Conservation (phyloP, 75 land plant genomes). For the Pinus albicaulis region DNA sequence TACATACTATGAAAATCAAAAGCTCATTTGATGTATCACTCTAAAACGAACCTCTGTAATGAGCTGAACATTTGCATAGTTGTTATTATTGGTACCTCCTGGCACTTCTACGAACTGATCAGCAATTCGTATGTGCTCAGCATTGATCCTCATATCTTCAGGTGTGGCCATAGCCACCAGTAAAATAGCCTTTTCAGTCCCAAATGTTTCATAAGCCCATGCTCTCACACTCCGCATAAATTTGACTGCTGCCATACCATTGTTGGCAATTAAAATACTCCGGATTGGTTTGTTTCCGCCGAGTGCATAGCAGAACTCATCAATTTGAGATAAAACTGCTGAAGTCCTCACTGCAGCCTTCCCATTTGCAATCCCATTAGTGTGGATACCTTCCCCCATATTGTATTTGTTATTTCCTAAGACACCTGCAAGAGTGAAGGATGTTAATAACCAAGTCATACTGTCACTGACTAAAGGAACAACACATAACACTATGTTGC, state of each 20-base stretch:
- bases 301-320: conserved; percentile 81
- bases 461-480: conserved; percentile 3
- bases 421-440: background rate
- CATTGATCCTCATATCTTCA: conserved; percentile 98
- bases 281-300: conserved; percentile 84
- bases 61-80: conserved; percentile 99
- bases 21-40: background rate
- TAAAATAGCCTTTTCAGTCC: conserved; percentile 86
- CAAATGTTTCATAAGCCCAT: conserved; percentile 98
- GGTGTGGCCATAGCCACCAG: conserved; percentile 99
- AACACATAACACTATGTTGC: background rate
- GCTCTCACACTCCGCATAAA: conserved; percentile 90
- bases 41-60: conserved; percentile 77
- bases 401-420: background rate
- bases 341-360: conserved; percentile 33
- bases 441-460: background rate
- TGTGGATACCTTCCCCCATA: conserved; percentile 33
- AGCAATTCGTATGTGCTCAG: conserved; percentile 98
- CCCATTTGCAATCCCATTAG: conserved; percentile 54
- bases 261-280: conserved; percentile 92
- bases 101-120: conserved; percentile 99
- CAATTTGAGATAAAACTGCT: conserved; percentile 54
- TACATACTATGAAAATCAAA: background rate
- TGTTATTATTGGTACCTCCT: conserved; percentile 99
- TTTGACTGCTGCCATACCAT: conserved; percentile 99